phyloP scores from a whole-genome alignment of 305 asterid genomes.

The Rubia balearica region DNA sequence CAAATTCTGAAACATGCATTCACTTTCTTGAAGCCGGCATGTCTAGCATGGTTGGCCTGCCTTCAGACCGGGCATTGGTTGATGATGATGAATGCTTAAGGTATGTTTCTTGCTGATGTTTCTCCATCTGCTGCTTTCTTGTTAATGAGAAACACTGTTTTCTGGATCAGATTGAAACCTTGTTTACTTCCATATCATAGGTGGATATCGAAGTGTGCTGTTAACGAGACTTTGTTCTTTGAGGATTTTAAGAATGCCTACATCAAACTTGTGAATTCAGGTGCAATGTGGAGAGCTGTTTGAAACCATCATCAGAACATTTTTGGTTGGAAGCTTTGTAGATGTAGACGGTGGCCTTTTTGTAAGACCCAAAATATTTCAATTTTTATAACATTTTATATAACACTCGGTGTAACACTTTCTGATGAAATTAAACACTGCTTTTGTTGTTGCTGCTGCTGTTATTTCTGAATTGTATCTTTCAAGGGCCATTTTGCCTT shows the following conservation, averaged over 20 bases:
- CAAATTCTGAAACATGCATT: background rate
- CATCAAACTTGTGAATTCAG: slow-evolving; percentile 64
- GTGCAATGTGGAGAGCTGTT: slow-evolving; percentile 61
- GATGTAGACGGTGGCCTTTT: too few species aligned
- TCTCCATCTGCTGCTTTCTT: background rate
- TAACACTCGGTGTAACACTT: background rate
- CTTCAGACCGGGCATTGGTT: slow-evolving; percentile 77
- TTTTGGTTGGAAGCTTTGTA: too few species aligned
- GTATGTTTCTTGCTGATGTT: slow-evolving; percentile 21
- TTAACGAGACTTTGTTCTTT: slow-evolving; percentile 60
- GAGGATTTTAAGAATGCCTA: slow-evolving; percentile 72
- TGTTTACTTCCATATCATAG: slow-evolving; percentile 34
- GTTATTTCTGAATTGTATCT: too few species aligned
- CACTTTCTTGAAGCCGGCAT: slow-evolving; percentile 41
- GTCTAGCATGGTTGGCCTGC: slow-evolving; percentile 89
- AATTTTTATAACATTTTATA: too few species aligned
- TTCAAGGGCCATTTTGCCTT: slow-evolving; percentile 1
- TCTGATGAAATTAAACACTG: background rate
- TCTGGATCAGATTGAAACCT: background rate
- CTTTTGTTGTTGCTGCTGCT: background rate
- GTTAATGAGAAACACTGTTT: background rate
- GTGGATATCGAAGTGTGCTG: slow-evolving; percentile 83
- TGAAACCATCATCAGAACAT: slow-evolving; percentile 14
- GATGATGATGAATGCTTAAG: slow-evolving; percentile 73
- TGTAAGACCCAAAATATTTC: too few species aligned